Evolutionary conservation across 192 early-diverging fungal species (phyloP), one percentile per base, ranked within the genome.

Genomic region (Dimargaris cristalligena): DNA sequence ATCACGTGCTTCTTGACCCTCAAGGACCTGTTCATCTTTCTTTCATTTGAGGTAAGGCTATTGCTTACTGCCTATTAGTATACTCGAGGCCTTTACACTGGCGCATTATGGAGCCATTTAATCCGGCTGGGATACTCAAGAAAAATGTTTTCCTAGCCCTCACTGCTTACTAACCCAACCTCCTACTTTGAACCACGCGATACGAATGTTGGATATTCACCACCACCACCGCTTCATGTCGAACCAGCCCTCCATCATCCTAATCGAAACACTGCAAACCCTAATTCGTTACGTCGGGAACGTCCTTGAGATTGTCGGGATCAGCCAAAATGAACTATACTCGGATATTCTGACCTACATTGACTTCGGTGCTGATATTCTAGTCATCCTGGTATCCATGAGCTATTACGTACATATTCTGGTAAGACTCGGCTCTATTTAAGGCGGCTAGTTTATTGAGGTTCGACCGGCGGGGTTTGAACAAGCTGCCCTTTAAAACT

Each of bases 1-100:
- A 20, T 56, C 28, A 56, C 34, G 29, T 56, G 54, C 14, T 56
- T 56, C 31, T 23, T 56, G 16, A 56, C 54, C 32, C 54, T 56
- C 54, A 31, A 56, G 2, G 54, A 56, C 32, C 54, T 56, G 6
- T 56, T 56, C 29, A 34, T 56, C 32, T 56, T 56, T 34, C n/a
- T 56, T 10, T 56, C 54, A 0, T 56, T 56, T 23, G 51, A 52
- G 41, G 41, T 44, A 44, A 44, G 41, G 8, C 10, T 44, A 18
- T 18, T 13, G 41, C 9, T 13, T 9, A 18, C 41, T 44, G 18
- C 10, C 18, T 44, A 18, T 18, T 18, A 44, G 41, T 9, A 44
- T 13, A 44, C 41, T 44, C 41, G 41, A 44, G n/a, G n/a, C n/a
- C n/a, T n/a, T n/a, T n/a, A 44, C 41, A 44, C 18, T 18, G 41